Conservation (phyloP, 2,329 filamentous ascomycete genomes). For the Cryphonectria nitschkei region DNA sequence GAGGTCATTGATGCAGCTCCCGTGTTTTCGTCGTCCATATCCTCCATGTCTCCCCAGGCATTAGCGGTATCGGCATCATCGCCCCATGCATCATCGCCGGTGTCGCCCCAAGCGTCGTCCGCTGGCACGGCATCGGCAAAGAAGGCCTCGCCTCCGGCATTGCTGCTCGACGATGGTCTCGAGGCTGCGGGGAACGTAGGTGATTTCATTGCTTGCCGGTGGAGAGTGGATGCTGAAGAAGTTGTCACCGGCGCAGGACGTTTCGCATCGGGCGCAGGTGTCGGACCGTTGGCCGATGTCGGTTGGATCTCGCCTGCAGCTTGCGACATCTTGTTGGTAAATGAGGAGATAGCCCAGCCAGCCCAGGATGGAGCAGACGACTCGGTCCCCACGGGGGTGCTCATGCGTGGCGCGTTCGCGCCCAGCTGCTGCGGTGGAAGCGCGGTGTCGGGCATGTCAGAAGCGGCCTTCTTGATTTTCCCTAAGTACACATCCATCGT, state of each 20-base stretch:
- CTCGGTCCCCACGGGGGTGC: constrained; percentile 68
- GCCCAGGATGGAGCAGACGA: constrained; percentile 75
- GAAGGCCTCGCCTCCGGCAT: constrained; percentile 52
- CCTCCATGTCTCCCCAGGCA: constrained; percentile 73
- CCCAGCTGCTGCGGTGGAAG: constrained; percentile 65
- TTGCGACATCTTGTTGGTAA: constrained; percentile 88
- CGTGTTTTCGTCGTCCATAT: constrained; percentile 46
- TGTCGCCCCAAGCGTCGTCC: constrained; percentile 77
- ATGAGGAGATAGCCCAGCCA: constrained; percentile 97
- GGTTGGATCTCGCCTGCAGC: constrained; percentile 86
- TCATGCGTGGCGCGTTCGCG: constrained; percentile 70
- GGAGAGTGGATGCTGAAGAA: constrained; percentile 61
- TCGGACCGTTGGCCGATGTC: constrained; percentile 47
- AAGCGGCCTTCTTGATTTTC: constrained; percentile 77
- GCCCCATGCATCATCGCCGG: constrained; percentile 77
- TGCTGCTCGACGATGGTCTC: constrained; percentile 43
- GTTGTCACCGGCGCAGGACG: constrained; percentile 41
- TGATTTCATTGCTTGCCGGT: constrained; percentile 62
- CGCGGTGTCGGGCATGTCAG: constrained; percentile 77
- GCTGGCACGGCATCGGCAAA: constrained; percentile 60
- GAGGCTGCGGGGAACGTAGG: constrained; percentile 35
- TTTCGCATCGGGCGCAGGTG: constrained; percentile 43
- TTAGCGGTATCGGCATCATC: constrained; percentile 63
- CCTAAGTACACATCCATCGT: constrained; percentile 85
- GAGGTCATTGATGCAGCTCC: constrained; percentile 40